A percentile compares a stretch with the other conserved stretches of the same genome.
Conservation (phyloP, 495 filamentous ascomycete genomes). For the Podospora pseudopauciseta region DNA sequence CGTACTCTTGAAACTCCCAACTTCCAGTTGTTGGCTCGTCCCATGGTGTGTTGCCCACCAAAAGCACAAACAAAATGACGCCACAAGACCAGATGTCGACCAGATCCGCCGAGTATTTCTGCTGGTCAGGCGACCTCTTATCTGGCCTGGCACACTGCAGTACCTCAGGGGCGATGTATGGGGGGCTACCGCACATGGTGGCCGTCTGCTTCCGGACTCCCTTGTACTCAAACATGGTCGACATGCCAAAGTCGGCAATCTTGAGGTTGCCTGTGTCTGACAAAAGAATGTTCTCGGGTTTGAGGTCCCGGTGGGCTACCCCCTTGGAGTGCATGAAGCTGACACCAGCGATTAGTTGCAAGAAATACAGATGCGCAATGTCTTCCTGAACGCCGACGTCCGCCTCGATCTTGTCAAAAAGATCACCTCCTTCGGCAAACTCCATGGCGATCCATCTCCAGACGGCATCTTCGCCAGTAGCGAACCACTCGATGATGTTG, state of each 20-base stretch:
- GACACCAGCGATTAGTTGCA: conserved; percentile 83
- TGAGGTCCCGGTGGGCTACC: conserved; percentile 84
- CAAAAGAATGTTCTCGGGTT: conserved; percentile 85
- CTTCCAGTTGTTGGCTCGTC: conserved; percentile 80
- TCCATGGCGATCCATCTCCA: conserved; percentile 99
- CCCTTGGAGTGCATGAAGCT: conserved; percentile 93
- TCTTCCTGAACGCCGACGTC: conserved; percentile 89
- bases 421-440: conserved; percentile 87
- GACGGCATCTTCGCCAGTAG: conserved; percentile 76
- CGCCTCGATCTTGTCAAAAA: conserved; percentile 99
- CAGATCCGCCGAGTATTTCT: conserved; percentile 75
- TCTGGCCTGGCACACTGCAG: conserved; percentile 47
- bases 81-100: conserved; percentile 97
- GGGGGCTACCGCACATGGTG: conserved; percentile 92
- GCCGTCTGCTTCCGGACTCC: conserved; percentile 72
- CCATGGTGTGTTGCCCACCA: conserved; percentile 98
- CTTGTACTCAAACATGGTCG: conserved; percentile 87
- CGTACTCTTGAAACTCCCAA: conserved; percentile 82
- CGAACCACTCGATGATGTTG: conserved; percentile 91
- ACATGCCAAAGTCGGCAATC: conserved; percentile 94
- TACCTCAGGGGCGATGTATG: conserved; percentile 97
- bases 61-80: conserved; percentile 89
- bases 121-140: conserved; percentile 47
- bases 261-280: conserved; percentile 84
- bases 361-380: conserved; percentile 94